These are phyloP conservation scores for Fraxinus ornus DNA, from an alignment of 305 asterid species.

Conservation along the genomic window DNA sequence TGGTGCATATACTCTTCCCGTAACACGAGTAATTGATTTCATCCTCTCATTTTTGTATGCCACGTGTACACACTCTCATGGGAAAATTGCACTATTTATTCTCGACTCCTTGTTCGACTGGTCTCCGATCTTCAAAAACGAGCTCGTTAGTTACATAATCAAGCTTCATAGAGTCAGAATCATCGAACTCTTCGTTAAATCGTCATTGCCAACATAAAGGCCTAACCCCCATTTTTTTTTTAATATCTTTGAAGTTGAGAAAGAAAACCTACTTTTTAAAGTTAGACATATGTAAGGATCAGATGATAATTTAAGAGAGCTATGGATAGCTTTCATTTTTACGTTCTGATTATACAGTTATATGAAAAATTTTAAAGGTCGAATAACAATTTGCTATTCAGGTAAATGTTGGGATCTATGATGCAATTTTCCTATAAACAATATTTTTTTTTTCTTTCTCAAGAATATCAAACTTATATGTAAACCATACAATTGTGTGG, in stretches of 20 bases:
- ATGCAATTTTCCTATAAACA: not conserved
- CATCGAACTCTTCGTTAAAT: not conserved
- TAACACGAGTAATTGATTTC: slow-evolving; percentile 9
- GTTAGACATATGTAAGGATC: not conserved
- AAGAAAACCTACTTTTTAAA: not conserved
- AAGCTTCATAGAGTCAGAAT: no score
- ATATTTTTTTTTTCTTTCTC: no score
- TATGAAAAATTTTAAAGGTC: no score
- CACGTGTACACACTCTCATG: slow-evolving; percentile 24
- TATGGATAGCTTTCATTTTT: not conserved
- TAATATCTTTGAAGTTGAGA: no score
- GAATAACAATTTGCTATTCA: not conserved
- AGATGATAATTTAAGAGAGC: not conserved
- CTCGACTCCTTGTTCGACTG: not conserved
- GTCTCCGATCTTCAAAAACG: not conserved
- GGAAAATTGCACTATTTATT: not conserved
- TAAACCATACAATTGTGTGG: not conserved
- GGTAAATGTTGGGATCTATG: not conserved
- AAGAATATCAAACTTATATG: not conserved
- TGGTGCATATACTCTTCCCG: slow-evolving; percentile 29
- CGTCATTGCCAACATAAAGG: no score
- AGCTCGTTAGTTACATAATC: not conserved
- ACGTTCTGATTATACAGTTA: no score
- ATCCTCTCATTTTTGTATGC: slow-evolving; percentile 23
- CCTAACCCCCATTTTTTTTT: no score